Base-by-base conservation (phyloP, 352 stramenopile species). In the Vaucheria bursata region DNA sequence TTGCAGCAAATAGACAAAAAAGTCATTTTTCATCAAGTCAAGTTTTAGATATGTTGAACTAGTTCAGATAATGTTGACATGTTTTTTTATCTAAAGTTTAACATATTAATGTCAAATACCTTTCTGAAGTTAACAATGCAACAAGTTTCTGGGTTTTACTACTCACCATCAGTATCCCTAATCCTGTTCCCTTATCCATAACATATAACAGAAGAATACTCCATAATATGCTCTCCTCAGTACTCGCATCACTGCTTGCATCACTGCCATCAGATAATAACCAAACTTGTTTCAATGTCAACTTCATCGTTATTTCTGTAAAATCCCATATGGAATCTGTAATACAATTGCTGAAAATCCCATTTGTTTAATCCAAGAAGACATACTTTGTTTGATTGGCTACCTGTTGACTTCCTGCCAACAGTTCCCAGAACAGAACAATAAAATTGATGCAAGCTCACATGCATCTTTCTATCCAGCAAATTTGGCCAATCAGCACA, bases 361-460 rank as follows among this genome's bases (percentile, higher is more conserved):
- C 73, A 85, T 86, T 53, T 86, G 71, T 75, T 82, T 59, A 0
- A 77, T 80, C 78, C 70, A 83, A 29, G 75, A 81, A n/a, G 78
- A 73, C 88, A 97, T 97, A 88, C 98, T 96, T 74, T 94, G 81
- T 36, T 88, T 88, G 75, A 97, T 88, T 49, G 91, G 89, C 79
- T 94, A 88, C 32, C 91, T 92, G 0, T 89, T 96, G 0, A 87
- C 89, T 50, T 94, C 87, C 80, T 96, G 89, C 81, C 97, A 92
- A 4, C 91, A 90, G 36, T 91, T 84, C 53, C 53, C 37, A 34
- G 6, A 7, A n/a, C n/a, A n/a, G n/a, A n/a, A n/a, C n/a, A n/a
- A n/a, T 0, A 78, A 64, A n/a, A n/a, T n/a, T n/a, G n/a, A n/a
- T n/a, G n/a, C n/a, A n/a, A n/a, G n/a, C n/a, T n/a, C n/a, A n/a